phyloP scores from a whole-genome alignment of 2,329 filamentous ascomycete species.

The Diaporthe caulivora region DNA sequence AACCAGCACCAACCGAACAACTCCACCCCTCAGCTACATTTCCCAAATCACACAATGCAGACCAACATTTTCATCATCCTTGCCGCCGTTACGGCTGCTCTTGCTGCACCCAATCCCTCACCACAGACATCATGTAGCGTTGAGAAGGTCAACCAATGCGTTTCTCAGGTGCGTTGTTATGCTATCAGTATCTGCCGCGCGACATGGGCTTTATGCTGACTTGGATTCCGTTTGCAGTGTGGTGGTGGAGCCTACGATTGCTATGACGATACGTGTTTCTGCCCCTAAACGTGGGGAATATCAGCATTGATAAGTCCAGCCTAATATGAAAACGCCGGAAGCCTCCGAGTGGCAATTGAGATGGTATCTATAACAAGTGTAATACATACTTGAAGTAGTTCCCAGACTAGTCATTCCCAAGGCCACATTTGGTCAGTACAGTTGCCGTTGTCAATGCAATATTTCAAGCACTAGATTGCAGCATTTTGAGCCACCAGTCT shows the following conservation, averaged over 20 bases:
- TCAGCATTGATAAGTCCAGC: not conserved
- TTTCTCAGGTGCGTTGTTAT: not conserved
- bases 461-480: too few species aligned
- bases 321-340: not conserved
- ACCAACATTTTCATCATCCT: not conserved
- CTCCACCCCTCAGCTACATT: not conserved
- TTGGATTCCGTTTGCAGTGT: not conserved
- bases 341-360: not conserved
- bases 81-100: not conserved
- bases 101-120: not conserved
- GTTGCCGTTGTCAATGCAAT: too few species aligned
- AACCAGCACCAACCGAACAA: not conserved
- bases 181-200: not conserved
- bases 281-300: not conserved
- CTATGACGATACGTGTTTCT: not conserved
- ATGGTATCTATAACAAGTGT: not conserved
- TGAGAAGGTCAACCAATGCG: slow-evolving; percentile 3
- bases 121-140: not conserved
- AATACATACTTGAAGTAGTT: too few species aligned
- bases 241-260: not conserved
- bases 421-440: too few species aligned
- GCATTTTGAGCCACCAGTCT: too few species aligned
- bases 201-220: not conserved
- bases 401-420: too few species aligned
- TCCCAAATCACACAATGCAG: not conserved